Evolutionary conservation across 2,329 filamentous ascomycete species (phyloP), one percentile per base, ranked within the genome.

Genomic region (Fusarium newnesense): DNA sequence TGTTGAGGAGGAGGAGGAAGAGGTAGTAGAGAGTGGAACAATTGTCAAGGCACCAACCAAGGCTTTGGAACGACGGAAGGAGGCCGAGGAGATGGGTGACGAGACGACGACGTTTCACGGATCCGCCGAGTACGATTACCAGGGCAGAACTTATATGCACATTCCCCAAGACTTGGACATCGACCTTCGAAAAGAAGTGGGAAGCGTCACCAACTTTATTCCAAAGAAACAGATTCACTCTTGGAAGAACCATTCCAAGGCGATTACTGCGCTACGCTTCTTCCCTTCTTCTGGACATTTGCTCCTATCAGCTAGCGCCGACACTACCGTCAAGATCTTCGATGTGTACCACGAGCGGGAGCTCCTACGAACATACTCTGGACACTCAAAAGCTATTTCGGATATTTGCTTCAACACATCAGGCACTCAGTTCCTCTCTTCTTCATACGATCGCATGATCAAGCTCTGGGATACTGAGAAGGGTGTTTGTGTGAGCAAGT

Each of bases 401-500:
- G 96, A 98, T 80, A 90, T 96, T 49, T 93, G 93, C 76, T 98
- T 98, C 88, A 95, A 95, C 78, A 87, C 87, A 7, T 88, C 90
- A 37, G 96, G 96, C 59, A 93, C 90, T 16, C 93, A 93, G 61
- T 99, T 99, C 86, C 84, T 99, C 32, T 95, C 95, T 6, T 93
- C 94, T 3, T 96, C 94, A 21, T 99, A 97, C 82, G 96, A 99
- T 81, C 93, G 96, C 60, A 93, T 94, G 85, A 98, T 98, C 86
- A 98, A 98, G 84, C 88, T 99, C 36, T 99, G 96, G 96, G 96
- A 99, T 78, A 98, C 96, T 2, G 96, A 99, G 83, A 98, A 94
- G 28, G 96, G 96, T 50, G 88, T 92, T 76, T 98, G 96, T 79
- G 85, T 97, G 74, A 92, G 90, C 78, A 94, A 94, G 65, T 99